Base-by-base conservation (phyloP, 805 yeast genomes). In the Brettanomyces custersianus region DNA sequence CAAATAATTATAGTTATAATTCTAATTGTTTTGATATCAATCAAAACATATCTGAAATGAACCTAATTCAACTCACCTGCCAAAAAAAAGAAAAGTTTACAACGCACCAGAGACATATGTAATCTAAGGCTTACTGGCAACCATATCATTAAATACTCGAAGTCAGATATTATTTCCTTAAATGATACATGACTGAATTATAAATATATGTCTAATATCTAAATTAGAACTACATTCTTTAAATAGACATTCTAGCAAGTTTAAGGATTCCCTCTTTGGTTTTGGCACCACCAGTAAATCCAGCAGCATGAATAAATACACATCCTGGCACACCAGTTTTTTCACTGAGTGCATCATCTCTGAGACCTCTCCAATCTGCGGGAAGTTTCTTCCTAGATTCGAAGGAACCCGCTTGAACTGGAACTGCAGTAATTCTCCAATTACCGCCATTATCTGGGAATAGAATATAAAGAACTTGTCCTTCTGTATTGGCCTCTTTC, bases 281-380 rank as follows among this genome's bases (percentile, higher is more conserved):
- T 52, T 77, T 68, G 38, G 90, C 85, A 36, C 98, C 98, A 31
- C 98, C 98, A 51, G 92, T 92, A 61, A 92, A 92, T 0, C 98
- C 97, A 29, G 95, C 84, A 30, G 97, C 96, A 50, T 92, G 98
- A 39, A 92, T 77, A 54, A 92, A 92, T 16, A 88, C 75, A 55
- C 96, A 84, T 7, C 84, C 95, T 22, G 74, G 77, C 37, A 92
- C 73, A n/a, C 94, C 96, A 24, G 86, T 66, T 46, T 70, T 63
- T 45, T 76, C 65, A 46, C 82, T 73, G 47, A 92, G 69, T 27
- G 68, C 82, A 21, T 83, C 90, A 55, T 92, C 98, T 55, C 98
- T 77, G 32, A 88, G 63, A n/a, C 98, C 98, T 65, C 98, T 75
- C 86, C 95, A 83, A 15, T 75, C 71, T 57, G 83, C 92, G 11